Evolutionary conservation across 2,329 filamentous ascomycete genomes (phyloP).

Genomic region (Aureobasidium sp.): DNA sequence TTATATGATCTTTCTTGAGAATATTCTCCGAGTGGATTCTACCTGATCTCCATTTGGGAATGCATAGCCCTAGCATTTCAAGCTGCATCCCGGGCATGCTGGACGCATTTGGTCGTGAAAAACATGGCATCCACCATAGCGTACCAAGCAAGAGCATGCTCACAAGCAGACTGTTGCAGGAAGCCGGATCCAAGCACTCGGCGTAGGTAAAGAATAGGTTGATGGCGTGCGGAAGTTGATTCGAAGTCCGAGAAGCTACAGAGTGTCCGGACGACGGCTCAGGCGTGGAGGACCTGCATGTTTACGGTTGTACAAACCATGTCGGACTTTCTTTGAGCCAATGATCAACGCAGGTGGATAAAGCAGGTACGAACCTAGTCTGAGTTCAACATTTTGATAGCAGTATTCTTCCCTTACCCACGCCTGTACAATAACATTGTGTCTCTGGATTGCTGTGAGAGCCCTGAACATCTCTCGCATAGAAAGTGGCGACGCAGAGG

Average conservation of each 20-base stretch:
- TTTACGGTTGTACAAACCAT: neutral
- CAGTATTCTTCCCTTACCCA: neutral
- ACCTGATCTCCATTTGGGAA: neutral
- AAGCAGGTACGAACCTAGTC: neutral
- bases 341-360: neutral
- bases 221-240: conserved; percentile 4
- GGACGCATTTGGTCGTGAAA: neutral
- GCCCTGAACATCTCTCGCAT: neutral
- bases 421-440: neutral
- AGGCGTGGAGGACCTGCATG: neutral
- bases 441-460: neutral
- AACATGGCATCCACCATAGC: neutral
- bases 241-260: conserved; percentile 6
- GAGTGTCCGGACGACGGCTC: neutral
- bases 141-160: conserved; percentile 2
- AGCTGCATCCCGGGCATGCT: neutral
- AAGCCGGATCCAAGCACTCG: neutral
- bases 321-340: conserved; percentile 6
- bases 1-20: neutral
- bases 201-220: neutral
- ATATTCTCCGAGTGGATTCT: neutral
- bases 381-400: neutral
- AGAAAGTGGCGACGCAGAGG: neutral
- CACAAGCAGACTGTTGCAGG: neutral
- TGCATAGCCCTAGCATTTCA: conserved; percentile 8